A percentile compares a stretch with the other conserved stretches of the same genome.
Conservation (phyloP, 345 rosid species). For the Aquilaria malaccensis region DNA sequence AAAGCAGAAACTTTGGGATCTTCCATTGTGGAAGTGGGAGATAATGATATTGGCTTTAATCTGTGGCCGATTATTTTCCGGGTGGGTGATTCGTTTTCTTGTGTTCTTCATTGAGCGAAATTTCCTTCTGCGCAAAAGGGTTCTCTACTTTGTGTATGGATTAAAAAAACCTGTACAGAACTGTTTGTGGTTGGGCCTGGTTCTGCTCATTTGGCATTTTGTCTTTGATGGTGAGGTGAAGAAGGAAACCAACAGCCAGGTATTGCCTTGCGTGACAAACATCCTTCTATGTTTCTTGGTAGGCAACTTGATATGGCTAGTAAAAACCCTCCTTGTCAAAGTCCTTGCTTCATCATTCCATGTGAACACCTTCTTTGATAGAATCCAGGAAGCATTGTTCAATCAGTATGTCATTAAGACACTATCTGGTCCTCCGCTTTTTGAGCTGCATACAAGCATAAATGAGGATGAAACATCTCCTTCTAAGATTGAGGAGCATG, state of each 20-base stretch:
- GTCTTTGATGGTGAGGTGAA: conserved; percentile 21
- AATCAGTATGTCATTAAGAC: conserved; percentile 37
- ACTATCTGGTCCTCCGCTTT: conserved; percentile 28
- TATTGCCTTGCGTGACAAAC: conserved; percentile 32
- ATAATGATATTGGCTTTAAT: conserved; percentile 30
- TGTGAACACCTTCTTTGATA: conserved; percentile 40
- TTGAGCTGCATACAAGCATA: conserved; percentile 4
- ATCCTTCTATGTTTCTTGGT: conserved; percentile 31
- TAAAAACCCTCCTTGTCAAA: conserved; percentile 42
- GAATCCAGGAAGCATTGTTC: conserved; percentile 45
- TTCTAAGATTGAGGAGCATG: conserved; percentile 3
- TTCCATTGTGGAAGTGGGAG: conserved; percentile 49
- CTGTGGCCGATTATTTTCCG: conserved; percentile 35
- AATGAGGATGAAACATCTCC: background rate
- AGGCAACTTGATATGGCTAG: conserved; percentile 38
- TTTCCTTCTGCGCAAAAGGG: conserved; percentile 35
- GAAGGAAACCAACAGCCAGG: conserved; percentile 24
- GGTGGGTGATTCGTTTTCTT: conserved; percentile 30
- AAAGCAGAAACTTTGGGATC: conserved; percentile 32
- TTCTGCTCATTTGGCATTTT: conserved; percentile 30
- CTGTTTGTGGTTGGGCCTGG: conserved; percentile 34
- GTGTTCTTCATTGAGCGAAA: conserved; percentile 32
- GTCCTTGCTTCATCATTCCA: conserved; percentile 42
- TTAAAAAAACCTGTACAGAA: conserved; percentile 37
- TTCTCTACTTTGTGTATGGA: conserved; percentile 47